Evolutionary conservation across 768 basidiomycete genomes (phyloP), one percentile per base, ranked within the genome.

Genomic region (Hypholoma sublateritium): DNA sequence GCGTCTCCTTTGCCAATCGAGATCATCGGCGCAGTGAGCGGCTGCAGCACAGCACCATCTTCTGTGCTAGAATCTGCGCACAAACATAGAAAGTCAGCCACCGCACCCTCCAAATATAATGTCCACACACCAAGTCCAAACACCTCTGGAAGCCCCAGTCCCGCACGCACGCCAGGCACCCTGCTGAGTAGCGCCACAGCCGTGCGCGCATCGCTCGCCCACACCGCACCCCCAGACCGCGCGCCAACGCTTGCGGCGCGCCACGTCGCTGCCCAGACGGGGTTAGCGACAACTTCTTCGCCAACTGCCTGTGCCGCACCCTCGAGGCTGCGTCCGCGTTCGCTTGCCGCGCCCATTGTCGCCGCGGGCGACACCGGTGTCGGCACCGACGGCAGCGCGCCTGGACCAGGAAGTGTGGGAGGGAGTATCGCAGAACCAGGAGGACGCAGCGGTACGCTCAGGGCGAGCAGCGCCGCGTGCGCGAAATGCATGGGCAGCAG

Each of bases 321-420:
- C 66, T 91, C 90, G 21, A 93, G 72, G 1, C 82, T 82, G 65
- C 83, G 86, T 3, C 82, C 80, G 59, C 84, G 84, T 66, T 89
- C 89, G 3, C 82, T 81, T 1, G 83, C 74, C 1, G 82, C 79
- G 4, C 87, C 87, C 32, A 89, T 72, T 0, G 77, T 76, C 1
- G 88, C 87, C 4, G 89, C 90, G 17, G 92, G 92, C 0, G 91
- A 93, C 2, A 93, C 89, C 1, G 92, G 92, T 0, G 92, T 94
- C 1, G 90, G 91, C 0, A 87, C 91, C 12, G 76, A 78, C 8
- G 64, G 67, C 24, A 19, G 19, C 43, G 47, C 35, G 16, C 41
- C 56, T 13, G 48, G 49, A 11, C 42, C 14, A 44, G 60, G 59
- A 24, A 74, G 73, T 45, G 78, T 76, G 8, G 80, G 77, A 12